phyloP scores from a whole-genome alignment of 192 early-diverging fungal species.

The Helicostylum pulchrum region DNA sequence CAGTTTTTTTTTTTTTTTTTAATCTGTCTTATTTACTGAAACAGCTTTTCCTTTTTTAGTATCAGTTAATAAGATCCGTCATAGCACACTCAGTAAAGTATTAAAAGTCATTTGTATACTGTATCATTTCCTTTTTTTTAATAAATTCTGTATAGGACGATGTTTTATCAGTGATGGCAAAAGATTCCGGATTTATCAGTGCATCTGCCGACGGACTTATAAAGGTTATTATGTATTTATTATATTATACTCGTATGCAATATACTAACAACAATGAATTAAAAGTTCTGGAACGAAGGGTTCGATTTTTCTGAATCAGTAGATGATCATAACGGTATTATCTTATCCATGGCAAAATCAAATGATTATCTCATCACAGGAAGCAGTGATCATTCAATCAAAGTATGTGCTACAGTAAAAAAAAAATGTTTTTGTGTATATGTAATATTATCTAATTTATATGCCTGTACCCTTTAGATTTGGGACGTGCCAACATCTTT shows the following conservation, averaged over 20 bases:
- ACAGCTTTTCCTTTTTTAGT: slow-evolving; percentile 10
- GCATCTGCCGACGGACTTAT: slow-evolving; percentile 66
- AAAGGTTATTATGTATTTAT: slow-evolving; percentile 43
- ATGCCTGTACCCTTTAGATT: background rate
- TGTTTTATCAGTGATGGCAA: slow-evolving; percentile 50
- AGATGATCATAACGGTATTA: slow-evolving; percentile 47
- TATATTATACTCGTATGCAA: no score
- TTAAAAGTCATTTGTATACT: background rate
- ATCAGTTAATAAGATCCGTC: slow-evolving; percentile 44
- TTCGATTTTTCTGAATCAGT: slow-evolving; percentile 53
- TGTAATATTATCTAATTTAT: no score
- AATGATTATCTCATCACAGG: slow-evolving; percentile 54
- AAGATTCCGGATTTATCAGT: slow-evolving; percentile 48
- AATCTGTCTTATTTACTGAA: no score
- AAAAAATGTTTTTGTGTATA: no score
- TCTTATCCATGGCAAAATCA: slow-evolving; percentile 54
- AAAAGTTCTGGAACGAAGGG: slow-evolving; percentile 49
- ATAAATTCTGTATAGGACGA: slow-evolving; percentile 38
- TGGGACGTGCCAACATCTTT: background rate
- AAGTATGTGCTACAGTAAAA: slow-evolving; percentile 26
- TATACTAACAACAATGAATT: background rate
- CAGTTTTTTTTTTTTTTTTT: slow-evolving; percentile 30
- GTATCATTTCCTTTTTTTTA: no score
- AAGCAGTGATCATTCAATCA: slow-evolving; percentile 53
- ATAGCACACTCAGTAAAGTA: slow-evolving; percentile 47